phyloP scores from a whole-genome alignment of 129 eudicot species.

The Deinandra increscens region DNA sequence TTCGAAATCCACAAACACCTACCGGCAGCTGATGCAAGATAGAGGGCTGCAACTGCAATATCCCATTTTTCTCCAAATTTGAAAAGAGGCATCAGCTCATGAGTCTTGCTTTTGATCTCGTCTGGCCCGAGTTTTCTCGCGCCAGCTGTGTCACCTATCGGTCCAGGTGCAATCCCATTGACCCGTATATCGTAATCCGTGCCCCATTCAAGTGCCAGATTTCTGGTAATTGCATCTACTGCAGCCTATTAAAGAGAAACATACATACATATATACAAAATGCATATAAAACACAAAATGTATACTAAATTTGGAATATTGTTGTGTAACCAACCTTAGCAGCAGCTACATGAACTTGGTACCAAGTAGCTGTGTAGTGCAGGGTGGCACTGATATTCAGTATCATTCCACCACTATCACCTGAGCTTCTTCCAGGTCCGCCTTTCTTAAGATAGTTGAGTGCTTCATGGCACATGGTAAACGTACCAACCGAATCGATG shows the following conservation, averaged over 20 bases:
- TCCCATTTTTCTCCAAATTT: constrained; percentile 97
- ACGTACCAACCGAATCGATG: constrained; percentile 94
- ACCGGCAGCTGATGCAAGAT: constrained; percentile 93
- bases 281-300: background rate
- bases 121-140: constrained; percentile 79
- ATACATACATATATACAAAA: background rate
- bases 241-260: constrained; percentile 58
- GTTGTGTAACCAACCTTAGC: constrained; percentile 83
- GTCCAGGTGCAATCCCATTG: constrained; percentile 98
- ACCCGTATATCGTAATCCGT: constrained; percentile 93
- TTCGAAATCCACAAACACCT: background rate
- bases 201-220: constrained; percentile 94
- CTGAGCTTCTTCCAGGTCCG: constrained; percentile 63
- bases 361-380: constrained; percentile 94
- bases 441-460: constrained; percentile 74
- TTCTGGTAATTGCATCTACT: constrained; percentile 88
- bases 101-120: constrained; percentile 48
- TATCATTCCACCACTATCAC: constrained; percentile 63
- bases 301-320: background rate
- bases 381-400: constrained; percentile 89
- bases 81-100: constrained; percentile 53
- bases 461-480: constrained; percentile 91
- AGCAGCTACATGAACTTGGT: constrained; percentile 92
- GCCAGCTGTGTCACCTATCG: constrained; percentile 82
- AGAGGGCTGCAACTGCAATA: constrained; percentile 89